A percentile compares a stretch with the other conserved stretches of the same genome.
Evolutionary conservation across 1,284 basidiomycete genomes (phyloP).

Genomic region (Neolentinus lepideus): DNA sequence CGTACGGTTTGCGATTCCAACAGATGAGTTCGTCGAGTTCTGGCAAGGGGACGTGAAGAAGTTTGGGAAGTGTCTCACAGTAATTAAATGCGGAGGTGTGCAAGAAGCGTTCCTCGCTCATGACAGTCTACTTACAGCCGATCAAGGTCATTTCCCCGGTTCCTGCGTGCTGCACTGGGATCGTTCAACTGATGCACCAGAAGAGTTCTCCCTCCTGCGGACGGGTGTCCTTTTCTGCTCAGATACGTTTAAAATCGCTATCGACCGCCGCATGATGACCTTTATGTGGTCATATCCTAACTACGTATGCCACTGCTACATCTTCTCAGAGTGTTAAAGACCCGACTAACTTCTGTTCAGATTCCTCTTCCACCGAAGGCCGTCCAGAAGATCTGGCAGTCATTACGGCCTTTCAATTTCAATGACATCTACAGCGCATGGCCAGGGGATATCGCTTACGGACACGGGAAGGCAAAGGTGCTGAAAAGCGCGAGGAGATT

Average conservation of each 20-base stretch:
- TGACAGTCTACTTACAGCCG: background rate
- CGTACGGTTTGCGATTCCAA: background rate
- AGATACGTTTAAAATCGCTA: conserved; percentile 1
- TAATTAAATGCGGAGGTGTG: conserved; percentile 3
- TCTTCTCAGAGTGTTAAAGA: background rate
- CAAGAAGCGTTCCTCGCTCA: background rate
- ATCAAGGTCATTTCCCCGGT: conserved; percentile 3
- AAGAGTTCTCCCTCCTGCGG: background rate
- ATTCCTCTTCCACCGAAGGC: background rate
- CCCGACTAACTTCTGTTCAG: background rate
- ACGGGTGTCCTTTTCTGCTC: conserved; percentile 1
- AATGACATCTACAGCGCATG: conserved; percentile 1
- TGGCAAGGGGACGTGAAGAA: background rate
- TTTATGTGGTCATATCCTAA: conserved; percentile 4
- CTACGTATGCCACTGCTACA: background rate
- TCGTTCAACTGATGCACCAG: background rate
- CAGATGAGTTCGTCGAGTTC: background rate
- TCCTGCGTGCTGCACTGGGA: conserved; percentile 4
- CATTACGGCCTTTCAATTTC: background rate
- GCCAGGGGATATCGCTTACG: background rate
- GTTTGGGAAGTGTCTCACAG: background rate
- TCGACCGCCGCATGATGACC: background rate
- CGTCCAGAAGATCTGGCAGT: conserved; percentile 1
- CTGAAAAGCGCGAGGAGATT: background rate
- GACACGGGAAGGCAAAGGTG: background rate